Percentiles rank a stretch among this genome's conserved stretches.
Conservation (phyloP, 2,329 filamentous ascomycete species). For the Alternaria incomplexa region DNA sequence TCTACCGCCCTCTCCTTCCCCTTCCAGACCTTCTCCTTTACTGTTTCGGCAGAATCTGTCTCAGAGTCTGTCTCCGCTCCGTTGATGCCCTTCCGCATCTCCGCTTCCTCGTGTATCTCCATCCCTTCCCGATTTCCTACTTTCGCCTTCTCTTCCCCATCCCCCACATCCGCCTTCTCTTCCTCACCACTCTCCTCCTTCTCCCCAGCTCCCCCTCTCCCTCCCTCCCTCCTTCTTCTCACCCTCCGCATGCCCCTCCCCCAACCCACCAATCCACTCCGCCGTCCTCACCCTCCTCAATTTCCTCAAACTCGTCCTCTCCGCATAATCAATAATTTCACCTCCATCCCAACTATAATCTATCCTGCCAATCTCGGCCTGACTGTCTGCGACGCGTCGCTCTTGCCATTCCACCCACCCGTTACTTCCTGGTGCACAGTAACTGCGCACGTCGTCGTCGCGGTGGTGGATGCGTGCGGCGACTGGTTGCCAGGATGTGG, state of each 20-base stretch:
- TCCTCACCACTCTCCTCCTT: not conserved
- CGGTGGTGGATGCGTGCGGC: not conserved
- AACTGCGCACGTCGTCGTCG: not conserved
- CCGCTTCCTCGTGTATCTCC: not conserved
- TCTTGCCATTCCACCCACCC: not conserved
- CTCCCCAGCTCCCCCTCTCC: not conserved
- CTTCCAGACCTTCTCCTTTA: not conserved
- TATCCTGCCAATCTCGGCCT: not conserved
- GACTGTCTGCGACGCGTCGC: not conserved
- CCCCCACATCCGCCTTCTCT: not conserved
- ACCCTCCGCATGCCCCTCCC: not conserved
- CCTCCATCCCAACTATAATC: conserved; percentile 3
- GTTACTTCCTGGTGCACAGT: not conserved
- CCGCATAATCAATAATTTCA: not conserved
- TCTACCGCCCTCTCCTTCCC: not conserved
- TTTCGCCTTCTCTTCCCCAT: not conserved
- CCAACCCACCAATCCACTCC: not conserved
- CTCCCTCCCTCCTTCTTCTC: not conserved
- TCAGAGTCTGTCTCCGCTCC: not conserved
- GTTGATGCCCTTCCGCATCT: not conserved
- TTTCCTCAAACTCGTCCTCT: not conserved
- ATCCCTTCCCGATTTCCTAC: not conserved
- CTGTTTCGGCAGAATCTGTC: not conserved
- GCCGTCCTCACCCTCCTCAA: not conserved
- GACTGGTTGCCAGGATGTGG: not conserved